Percentiles rank a stretch among this genome's conserved stretches.
These are phyloP conservation scores for Epichloe festucae DNA, from an alignment of 2,329 filamentous ascomycete species.

Conservation along the genomic window DNA sequence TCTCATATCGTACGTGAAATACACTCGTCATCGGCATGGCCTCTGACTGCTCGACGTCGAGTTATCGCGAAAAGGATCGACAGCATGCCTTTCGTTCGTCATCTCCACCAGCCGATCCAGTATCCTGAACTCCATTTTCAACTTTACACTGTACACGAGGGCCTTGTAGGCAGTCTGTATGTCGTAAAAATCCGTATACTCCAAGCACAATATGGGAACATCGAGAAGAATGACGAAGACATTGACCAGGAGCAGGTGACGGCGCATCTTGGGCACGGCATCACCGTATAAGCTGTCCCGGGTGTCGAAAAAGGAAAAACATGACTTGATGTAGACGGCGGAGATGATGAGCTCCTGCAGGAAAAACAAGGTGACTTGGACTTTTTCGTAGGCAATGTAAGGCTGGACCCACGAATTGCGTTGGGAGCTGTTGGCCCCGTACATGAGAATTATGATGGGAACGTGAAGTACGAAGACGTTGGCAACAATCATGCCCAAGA, in stretches of 20 bases:
- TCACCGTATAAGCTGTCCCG: conserved; percentile 17
- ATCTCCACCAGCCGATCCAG: conserved; percentile 19
- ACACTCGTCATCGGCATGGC: background rate
- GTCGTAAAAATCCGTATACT: conserved; percentile 16
- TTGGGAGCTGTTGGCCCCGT: conserved; percentile 28
- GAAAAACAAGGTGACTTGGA: conserved; percentile 41
- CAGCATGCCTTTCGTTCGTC: conserved; percentile 1
- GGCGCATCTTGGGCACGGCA: conserved; percentile 8
- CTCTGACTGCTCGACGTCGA: background rate
- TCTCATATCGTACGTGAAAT: too few relatives aligned
- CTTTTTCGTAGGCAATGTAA: conserved; percentile 34
- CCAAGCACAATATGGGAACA: conserved; percentile 18
- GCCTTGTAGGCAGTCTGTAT: conserved; percentile 20
- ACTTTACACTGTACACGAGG: conserved; percentile 19
- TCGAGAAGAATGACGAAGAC: conserved; percentile 28
- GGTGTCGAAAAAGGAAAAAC: conserved; percentile 31
- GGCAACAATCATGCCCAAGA: conserved; percentile 43
- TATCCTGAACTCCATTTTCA: conserved; percentile 21
- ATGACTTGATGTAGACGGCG: conserved; percentile 37
- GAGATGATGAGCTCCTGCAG: conserved; percentile 41
- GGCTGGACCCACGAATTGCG: conserved; percentile 6
- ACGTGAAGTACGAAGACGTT: conserved; percentile 40
- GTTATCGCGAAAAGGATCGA: background rate
- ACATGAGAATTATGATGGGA: conserved; percentile 42
- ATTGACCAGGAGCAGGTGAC: conserved; percentile 29